phyloP scores from a whole-genome alignment of 2,329 filamentous ascomycete genomes.

The Xylariaceae sp. region DNA sequence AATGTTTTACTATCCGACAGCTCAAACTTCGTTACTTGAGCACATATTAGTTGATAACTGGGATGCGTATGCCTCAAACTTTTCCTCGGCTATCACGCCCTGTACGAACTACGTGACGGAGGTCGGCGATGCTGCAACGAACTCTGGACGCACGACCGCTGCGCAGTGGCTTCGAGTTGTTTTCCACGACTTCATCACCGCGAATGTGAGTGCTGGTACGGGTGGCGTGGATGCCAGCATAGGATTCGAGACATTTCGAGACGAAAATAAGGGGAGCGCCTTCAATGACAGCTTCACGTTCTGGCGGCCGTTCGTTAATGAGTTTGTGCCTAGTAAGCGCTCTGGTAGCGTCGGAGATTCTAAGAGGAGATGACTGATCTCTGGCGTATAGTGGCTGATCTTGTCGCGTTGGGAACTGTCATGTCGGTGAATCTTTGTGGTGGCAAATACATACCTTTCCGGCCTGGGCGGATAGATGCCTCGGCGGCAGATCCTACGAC shows the following conservation, averaged over 20 bases:
- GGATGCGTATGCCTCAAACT: slow-evolving; percentile 37
- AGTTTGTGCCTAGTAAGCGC: slow-evolving; percentile 38
- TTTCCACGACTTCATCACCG: slow-evolving; percentile 40
- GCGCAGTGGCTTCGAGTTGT: slow-evolving; percentile 39
- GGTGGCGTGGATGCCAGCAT: slow-evolving; percentile 41
- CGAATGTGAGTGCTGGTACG: slow-evolving; percentile 34
- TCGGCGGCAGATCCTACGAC: slow-evolving; percentile 33
- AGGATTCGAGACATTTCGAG: slow-evolving; percentile 38
- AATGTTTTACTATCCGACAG: slow-evolving; percentile 39
- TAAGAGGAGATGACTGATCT: slow-evolving; percentile 10
- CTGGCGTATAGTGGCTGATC: slow-evolving; percentile 35
- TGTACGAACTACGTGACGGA: slow-evolving; percentile 37
- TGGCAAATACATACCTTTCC: slow-evolving; percentile 36
- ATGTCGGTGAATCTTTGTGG: slow-evolving; percentile 40
- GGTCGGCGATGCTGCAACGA: slow-evolving; percentile 29
- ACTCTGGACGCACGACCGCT: slow-evolving; percentile 34
- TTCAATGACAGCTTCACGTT: slow-evolving; percentile 41
- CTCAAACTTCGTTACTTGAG: slow-evolving; percentile 31
- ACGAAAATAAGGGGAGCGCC: slow-evolving; percentile 37
- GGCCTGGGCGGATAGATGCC: slow-evolving; percentile 38
- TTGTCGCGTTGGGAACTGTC: slow-evolving; percentile 39
- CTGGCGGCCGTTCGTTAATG: slow-evolving; percentile 38
- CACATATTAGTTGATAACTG: slow-evolving; percentile 38
- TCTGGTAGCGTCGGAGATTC: too few species aligned
- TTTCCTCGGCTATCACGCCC: slow-evolving; percentile 38